Evolutionary conservation across 306 rosid species (phyloP), one percentile per base, ranked within the genome.

Genomic region (Hylodesmum podocarpum): DNA sequence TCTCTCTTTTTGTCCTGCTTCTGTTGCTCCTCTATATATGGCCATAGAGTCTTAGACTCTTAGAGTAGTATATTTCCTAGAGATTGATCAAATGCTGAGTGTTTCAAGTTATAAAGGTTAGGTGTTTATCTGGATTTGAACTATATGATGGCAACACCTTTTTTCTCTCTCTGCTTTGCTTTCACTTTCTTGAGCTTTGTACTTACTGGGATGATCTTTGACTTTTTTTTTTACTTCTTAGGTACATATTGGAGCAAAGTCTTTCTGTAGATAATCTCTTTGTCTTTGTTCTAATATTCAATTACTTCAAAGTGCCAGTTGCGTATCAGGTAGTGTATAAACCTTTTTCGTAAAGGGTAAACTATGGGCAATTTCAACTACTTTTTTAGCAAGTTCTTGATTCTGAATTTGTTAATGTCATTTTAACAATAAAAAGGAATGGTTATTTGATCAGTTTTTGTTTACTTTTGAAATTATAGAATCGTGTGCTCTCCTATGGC

Each of bases 171-270:
- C 27, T 37, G 41, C 67, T 39, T 27, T 54, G 41, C 53, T 79
- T 69, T 68, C 67, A 53, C 27, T 68, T 68, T 70, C 51, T 70
- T 54, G 34, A 76, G 43, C 73, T 58, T 51, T 58, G 70, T 61
- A n/a, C 37, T 43, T n/a, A 43, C 40, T 37, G 22, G 43, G 36
- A 36, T 18, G 15, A 8, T n/a, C n/a, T n/a, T n/a, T 80, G 80
- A 44, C 70, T 34, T 29, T 31, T 76, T 50, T 70, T 14, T 84
- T 63, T 47, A 43, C 72, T 67, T 64, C 66, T 57, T 86, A 95
- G 98, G 81, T 95, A 95, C 75, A 64, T 95, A 49, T 84, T 92
- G 87, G 98, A 95, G 89, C 98, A 95, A 81, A 95, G 98, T 83
- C 88, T 95, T 84, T 95, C 97, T 4, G 97, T 95, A 72, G 99